phyloP scores from a whole-genome alignment of 2,329 filamentous ascomycete species.

The Madurella fahalii region DNA sequence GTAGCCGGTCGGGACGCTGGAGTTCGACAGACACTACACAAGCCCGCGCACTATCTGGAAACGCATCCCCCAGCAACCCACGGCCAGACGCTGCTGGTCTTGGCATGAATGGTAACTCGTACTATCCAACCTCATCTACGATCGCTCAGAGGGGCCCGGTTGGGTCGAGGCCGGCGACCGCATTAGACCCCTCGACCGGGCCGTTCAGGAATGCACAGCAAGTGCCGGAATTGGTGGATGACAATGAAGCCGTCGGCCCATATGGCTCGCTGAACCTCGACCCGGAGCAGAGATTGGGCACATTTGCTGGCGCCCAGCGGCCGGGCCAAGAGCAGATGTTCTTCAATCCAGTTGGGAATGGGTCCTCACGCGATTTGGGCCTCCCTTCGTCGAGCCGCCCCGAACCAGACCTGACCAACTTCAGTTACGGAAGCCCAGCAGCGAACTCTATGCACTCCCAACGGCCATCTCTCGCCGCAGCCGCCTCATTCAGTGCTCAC shows the following conservation, averaged over 20 bases:
- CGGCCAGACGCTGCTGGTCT: constrained; percentile 42
- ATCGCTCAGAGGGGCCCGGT: constrained; percentile 12
- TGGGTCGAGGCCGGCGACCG: constrained; percentile 33
- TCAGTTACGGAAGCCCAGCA: constrained; percentile 32
- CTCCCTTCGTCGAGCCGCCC: constrained; percentile 54
- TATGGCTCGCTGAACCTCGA: constrained; percentile 11
- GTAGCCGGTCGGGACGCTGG: constrained; percentile 53
- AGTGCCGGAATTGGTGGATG: constrained; percentile 37
- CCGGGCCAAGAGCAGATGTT: constrained; percentile 39
- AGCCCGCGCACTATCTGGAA: constrained; percentile 44
- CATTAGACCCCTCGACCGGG: constrained; percentile 44
- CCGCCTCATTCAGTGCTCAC: constrained; percentile 46
- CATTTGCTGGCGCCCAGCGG: constrained; percentile 31
- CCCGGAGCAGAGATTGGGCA: constrained; percentile 6
- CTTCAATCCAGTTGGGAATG: constrained; percentile 39
- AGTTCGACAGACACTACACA: constrained; percentile 46
- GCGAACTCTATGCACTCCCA: constrained; percentile 46
- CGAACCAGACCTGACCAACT: constrained; percentile 38
- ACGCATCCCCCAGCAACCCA: constrained; percentile 55
- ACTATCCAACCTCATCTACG: constrained; percentile 44
- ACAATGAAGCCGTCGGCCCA: constrained; percentile 33
- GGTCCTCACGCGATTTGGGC: constrained; percentile 49
- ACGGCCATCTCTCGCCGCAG: constrained; percentile 41
- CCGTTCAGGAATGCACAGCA: constrained; percentile 36
- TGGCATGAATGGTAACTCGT: constrained; percentile 42